These are phyloP conservation scores for Boletellus ananas DNA, from an alignment of 768 basidiomycete species.

Conservation along the genomic window DNA sequence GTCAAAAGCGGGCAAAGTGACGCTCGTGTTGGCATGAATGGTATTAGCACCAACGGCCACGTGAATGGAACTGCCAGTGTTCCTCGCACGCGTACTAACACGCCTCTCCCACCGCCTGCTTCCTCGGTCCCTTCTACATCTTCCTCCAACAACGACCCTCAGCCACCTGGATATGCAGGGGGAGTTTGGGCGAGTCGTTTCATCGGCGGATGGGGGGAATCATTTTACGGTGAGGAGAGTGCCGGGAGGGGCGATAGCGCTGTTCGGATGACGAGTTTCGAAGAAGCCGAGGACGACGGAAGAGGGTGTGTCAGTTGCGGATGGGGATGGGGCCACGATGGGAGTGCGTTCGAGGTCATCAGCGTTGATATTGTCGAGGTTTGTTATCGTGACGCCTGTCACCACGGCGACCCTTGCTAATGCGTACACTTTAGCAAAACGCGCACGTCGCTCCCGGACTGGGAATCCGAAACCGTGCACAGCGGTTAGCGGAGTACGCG, in stretches of 20 bases:
- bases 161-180: slow-evolving; percentile 24
- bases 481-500: slow-evolving; percentile 64
- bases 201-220: slow-evolving; percentile 40
- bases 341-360: slow-evolving; percentile 70
- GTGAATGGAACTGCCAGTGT: slow-evolving; percentile 28
- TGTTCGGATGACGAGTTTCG: slow-evolving; percentile 27
- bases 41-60: slow-evolving; percentile 23
- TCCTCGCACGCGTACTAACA: slow-evolving; percentile 29
- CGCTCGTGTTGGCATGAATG: slow-evolving; percentile 16
- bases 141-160: slow-evolving; percentile 26
- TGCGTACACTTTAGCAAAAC: slow-evolving; percentile 37
- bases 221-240: slow-evolving; percentile 30
- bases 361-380: slow-evolving; percentile 64
- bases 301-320: slow-evolving; percentile 59
- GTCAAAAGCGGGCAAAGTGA: slow-evolving; percentile 28
- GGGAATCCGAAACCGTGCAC: slow-evolving; percentile 57
- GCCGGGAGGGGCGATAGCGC: slow-evolving; percentile 28
- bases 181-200: slow-evolving; percentile 37
- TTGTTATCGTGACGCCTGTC: slow-evolving; percentile 20
- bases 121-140: slow-evolving; percentile 23
- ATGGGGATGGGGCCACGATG: slow-evolving; percentile 80
- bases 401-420: slow-evolving; percentile 3
- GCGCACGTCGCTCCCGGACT: slow-evolving; percentile 52
- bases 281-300: slow-evolving; percentile 53
- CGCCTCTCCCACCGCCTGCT: slow-evolving; percentile 21